Evolutionary conservation across 2,329 filamentous ascomycete species (phyloP).

Genomic region (Fusarium haematococcum): DNA sequence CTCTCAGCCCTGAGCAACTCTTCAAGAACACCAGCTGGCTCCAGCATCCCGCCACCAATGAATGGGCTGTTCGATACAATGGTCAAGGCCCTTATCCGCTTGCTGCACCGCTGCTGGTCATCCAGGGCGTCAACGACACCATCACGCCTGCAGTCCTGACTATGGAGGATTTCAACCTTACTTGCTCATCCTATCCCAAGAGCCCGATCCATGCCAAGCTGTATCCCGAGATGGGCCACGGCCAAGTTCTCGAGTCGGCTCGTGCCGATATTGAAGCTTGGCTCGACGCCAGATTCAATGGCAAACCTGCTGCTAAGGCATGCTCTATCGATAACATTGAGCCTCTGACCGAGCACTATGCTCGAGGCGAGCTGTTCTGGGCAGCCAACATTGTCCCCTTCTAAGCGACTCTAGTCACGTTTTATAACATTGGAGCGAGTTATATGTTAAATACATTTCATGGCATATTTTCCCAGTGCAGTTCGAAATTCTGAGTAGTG

Average conservation of each 20-base stretch:
- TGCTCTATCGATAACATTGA: background rate
- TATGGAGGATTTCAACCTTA: conserved; percentile 23
- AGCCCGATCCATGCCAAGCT: background rate
- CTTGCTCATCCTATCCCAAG: conserved; percentile 18
- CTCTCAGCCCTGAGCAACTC: background rate
- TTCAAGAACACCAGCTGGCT: conserved; percentile 14
- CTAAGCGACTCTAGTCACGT: background rate
- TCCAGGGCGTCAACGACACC: conserved; percentile 35
- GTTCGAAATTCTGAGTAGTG: background rate
- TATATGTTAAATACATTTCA: background rate
- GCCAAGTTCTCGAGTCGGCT: background rate
- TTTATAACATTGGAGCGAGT: background rate
- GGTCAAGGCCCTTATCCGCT: conserved; percentile 33
- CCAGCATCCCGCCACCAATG: background rate
- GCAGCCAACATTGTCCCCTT: background rate
- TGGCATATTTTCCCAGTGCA: background rate
- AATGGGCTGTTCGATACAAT: conserved; percentile 5
- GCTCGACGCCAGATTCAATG: conserved; percentile 3
- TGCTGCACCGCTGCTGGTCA: conserved; percentile 37
- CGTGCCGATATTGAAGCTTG: background rate
- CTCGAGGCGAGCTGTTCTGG: background rate
- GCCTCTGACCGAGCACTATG: background rate
- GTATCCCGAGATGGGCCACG: conserved; percentile 12
- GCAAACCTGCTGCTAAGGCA: background rate
- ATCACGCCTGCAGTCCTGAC: conserved; percentile 21